Evolutionary conservation across 768 basidiomycete genomes (phyloP), one percentile per base, ranked within the genome.

Genomic region (Agaricus sinodeliciosus): DNA sequence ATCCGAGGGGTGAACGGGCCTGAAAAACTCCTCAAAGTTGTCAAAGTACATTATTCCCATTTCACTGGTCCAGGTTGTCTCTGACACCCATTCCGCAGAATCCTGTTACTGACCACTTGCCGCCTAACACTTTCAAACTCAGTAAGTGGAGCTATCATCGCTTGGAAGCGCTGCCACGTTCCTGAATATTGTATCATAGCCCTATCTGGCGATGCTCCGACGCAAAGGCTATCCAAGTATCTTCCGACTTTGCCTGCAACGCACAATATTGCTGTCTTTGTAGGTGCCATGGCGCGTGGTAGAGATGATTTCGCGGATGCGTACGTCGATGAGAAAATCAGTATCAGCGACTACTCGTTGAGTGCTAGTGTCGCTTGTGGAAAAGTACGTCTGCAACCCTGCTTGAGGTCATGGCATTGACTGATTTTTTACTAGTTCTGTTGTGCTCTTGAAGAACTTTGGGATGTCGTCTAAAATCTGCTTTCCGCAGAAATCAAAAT

Each of bases 231-330:
- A 43, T 92, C 91, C 1, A 74, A 79, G 53, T 97, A 91, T 72
- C 73, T 99, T 42, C 85, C 85, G 0, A 90, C 85, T 0, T 70
- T 98, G 5, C 94, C 94, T 0, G 78, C 85, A 50, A 89, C 90
- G 4, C 92, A 97, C 62, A 86, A 87, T 35, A 72, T 99, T 49
- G 94, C 92, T 15, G 89, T 99, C 50, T 96, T 97, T 60, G 94
- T 99, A 51, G 95, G 95, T 45, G 96, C 95, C 18, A 99, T 99
- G 95, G 95, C 95, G 5, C 78, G 95, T 54, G 95, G 95, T 9
- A 84, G 80, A 47, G 96, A 99, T 60, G 91, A 95, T 71, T 99
- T 99, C 72, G 96, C 96, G 12, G 96, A 99, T 69, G 87, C 81
- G 19, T 74, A 89, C 59, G 89, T 97, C 0, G 96, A 99, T 64